Evolutionary conservation across 2,329 filamentous ascomycete species (phyloP).

Genomic region (Aureobasidium pullulans): DNA sequence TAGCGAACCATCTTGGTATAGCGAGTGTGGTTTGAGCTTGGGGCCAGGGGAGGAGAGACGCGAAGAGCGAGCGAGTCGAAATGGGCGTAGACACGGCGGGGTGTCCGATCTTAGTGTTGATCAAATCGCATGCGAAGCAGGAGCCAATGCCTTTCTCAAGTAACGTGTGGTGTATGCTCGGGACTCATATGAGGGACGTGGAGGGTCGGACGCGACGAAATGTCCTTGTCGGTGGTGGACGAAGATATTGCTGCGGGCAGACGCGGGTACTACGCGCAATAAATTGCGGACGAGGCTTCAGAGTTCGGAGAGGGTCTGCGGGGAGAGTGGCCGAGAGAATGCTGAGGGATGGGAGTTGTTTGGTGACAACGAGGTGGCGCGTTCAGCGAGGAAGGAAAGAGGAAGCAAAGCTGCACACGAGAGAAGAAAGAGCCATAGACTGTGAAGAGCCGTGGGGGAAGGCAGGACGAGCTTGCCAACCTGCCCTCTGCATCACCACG

Average conservation of each 20-base stretch:
- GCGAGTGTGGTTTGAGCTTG: not conserved
- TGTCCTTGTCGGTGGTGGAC: slow-evolving; percentile 19
- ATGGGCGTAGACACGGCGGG: not conserved
- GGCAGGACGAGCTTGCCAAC: not conserved
- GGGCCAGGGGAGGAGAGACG: not conserved
- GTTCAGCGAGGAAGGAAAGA: slow-evolving; percentile 22
- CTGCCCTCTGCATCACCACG: not conserved
- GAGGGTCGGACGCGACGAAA: slow-evolving; percentile 27
- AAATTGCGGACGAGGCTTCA: slow-evolving; percentile 24
- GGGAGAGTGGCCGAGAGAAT: slow-evolving; percentile 17
- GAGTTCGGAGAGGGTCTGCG: slow-evolving; percentile 7
- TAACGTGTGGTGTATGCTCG: not conserved
- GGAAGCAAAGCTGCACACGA: slow-evolving; percentile 26
- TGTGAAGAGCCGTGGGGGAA: slow-evolving; percentile 10
- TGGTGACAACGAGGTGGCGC: slow-evolving; percentile 25
- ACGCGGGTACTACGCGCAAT: slow-evolving; percentile 32
- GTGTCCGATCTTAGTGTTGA: not conserved
- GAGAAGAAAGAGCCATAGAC: not conserved
- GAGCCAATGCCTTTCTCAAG: slow-evolving; percentile 6
- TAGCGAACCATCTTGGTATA: slow-evolving; percentile 14
- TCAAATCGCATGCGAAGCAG: slow-evolving; percentile 1
- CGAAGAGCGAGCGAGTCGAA: not conserved
- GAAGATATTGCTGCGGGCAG: slow-evolving; percentile 14
- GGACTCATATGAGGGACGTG: not conserved
- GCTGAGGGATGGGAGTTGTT: slow-evolving; percentile 18